Percentiles rank a stretch among this genome's conserved stretches.
Conservation (phyloP, 2,329 filamentous ascomycete species). For the Aspergillus brunneoviolaceus region DNA sequence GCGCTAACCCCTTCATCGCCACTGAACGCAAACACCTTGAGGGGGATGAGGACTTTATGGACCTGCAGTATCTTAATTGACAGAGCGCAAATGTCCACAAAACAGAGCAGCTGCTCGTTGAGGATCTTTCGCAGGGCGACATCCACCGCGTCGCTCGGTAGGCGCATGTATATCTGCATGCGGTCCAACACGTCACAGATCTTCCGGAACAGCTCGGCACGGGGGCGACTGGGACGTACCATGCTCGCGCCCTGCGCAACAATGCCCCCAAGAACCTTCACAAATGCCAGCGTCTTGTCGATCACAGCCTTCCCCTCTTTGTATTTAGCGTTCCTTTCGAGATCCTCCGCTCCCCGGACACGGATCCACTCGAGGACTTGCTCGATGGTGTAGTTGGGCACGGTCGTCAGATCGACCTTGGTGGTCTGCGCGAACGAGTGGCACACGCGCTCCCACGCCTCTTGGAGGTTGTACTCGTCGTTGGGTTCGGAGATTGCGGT, state of each 20-base stretch:
- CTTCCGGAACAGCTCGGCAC: constrained; percentile 23
- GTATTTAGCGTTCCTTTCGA: constrained; percentile 24
- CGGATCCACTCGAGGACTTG: constrained; percentile 25
- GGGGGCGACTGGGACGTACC: constrained; percentile 13
- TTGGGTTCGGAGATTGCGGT: no score
- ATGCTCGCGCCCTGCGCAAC: constrained; percentile 28
- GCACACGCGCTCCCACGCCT: no score
- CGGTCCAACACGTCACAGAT: constrained; percentile 29
- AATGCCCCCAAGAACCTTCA: constrained; percentile 24
- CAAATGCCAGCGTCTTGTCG: constrained; percentile 24
- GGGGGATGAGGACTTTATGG: constrained; percentile 24
- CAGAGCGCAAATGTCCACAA: constrained; percentile 27
- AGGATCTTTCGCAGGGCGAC: constrained; percentile 25
- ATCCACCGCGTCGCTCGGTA: constrained; percentile 24
- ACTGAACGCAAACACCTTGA: constrained; percentile 30
- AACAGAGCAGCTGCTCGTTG: constrained; percentile 27
- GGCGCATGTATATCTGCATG: constrained; percentile 27
- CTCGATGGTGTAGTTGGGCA: constrained; percentile 19
- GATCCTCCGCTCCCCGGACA: constrained; percentile 22
- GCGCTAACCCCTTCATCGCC: constrained; percentile 30
- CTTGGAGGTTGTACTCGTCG: no score
- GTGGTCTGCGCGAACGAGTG: constrained; percentile 16
- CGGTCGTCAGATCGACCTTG: constrained; percentile 20
- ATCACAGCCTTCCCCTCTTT: constrained; percentile 23
- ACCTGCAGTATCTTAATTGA: constrained; percentile 27